Evolutionary conservation across 176 grass and related monocot species (phyloP), one percentile per base, ranked within the genome.

Genomic region (Cymbopogon citratus): DNA sequence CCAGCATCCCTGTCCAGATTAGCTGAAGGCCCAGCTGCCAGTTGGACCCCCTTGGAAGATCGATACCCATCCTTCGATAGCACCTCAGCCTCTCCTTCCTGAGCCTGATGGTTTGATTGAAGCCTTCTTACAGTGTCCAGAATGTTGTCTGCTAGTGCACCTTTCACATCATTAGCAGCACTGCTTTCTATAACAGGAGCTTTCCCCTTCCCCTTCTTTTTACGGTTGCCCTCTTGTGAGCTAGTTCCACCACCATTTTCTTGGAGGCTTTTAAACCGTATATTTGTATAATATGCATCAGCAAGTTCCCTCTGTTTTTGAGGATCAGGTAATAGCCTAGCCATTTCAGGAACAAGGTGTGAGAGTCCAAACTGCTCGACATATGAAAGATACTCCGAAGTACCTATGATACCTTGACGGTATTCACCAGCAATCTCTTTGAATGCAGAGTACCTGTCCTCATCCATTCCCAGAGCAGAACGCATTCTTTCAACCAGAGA

Each of bases 311-410:
- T 93, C 87, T 91, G 85, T 71, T 95, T 99, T 67, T 45, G 79
- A 45, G 75, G 60, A 88, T 99, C 92, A 71, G 92, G 96, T 77
- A 91, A 92, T 14, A 95, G 83, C 41, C 80, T 77, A 65, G 92
- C 92, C 88, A 99, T 89, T 86, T 99, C 96, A 82, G 84, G 87
- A 84, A 95, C 84, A 84, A 99, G 87, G 71, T 95, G 87, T 5
- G 83, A 90, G 6, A 99, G 87, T 73, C 89, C 90, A 91, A 95
- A 99, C 60, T 99, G 96, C 80, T 99, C 92, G 1, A 95, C 92
- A 81, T 91, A 99, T 25, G 90, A 91, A 75, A 99, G 87, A 83
- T 99, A 99, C 77, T 99, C 96, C 69, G 35, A 79, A 45, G 91
- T 83, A 73, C 79, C 73, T 36, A 99, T 99, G 39, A 83, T 56